Percentiles rank a stretch among this genome's conserved stretches.
These are phyloP conservation scores for Mortierella sp. DNA, from an alignment of 371 early-diverging fungal species.

Conservation along the genomic window DNA sequence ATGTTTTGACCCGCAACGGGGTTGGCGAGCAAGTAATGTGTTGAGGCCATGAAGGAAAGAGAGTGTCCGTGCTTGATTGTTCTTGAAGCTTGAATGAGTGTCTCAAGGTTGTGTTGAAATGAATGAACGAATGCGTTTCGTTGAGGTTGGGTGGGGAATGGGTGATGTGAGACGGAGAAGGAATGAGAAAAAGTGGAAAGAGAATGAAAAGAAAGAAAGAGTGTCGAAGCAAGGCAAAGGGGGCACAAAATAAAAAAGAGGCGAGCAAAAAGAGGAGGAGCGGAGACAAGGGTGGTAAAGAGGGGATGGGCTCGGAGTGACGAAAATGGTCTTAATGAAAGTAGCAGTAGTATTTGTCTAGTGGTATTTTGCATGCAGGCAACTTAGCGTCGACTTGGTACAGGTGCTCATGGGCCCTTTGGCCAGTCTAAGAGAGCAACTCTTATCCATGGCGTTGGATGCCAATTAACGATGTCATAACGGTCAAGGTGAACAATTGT, in stretches of 20 bases:
- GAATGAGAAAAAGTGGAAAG: background rate
- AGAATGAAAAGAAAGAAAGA: background rate
- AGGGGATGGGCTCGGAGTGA: background rate
- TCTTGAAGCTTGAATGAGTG: background rate
- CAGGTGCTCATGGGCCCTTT: background rate
- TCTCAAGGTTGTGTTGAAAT: background rate
- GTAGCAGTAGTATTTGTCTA: background rate
- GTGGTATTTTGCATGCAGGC: background rate
- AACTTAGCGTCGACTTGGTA: background rate
- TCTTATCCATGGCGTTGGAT: too few species aligned
- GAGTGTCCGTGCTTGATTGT: background rate
- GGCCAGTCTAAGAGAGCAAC: background rate
- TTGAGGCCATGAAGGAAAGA: background rate
- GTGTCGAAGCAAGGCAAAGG: background rate
- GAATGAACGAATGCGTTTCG: background rate
- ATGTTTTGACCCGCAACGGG: conserved; percentile 56
- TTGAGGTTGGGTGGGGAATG: background rate
- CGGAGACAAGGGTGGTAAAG: background rate
- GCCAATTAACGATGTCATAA: too few species aligned
- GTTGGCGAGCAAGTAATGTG: conserved; percentile 34
- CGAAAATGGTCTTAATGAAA: background rate
- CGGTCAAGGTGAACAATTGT: too few species aligned
- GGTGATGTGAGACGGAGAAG: background rate
- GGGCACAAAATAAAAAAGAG: too few species aligned
- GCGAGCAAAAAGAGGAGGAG: background rate